These are phyloP conservation scores for Apiospora sp. DNA, from an alignment of 2,329 filamentous ascomycete genomes.

Conservation along the genomic window DNA sequence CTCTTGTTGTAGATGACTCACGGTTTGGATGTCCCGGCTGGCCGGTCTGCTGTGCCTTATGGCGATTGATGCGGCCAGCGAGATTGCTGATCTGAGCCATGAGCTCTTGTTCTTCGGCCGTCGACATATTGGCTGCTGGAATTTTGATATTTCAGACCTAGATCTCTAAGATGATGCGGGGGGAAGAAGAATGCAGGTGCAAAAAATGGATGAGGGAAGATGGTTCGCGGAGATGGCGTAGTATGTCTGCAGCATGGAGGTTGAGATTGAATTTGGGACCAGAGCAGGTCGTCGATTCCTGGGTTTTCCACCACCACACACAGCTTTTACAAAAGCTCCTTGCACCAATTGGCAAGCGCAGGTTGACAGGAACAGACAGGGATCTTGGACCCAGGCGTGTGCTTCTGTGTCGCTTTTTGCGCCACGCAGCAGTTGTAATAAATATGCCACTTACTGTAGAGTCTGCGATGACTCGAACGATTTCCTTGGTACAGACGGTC, in stretches of 20 bases:
- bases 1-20: background rate
- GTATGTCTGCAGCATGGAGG: background rate
- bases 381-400: background rate
- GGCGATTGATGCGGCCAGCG: constrained; percentile 77
- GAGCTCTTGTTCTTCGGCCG: constrained; percentile 58
- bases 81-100: constrained; percentile 61
- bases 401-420: background rate
- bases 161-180: background rate
- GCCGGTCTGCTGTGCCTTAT: constrained; percentile 70
- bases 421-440: background rate
- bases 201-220: background rate
- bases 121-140: constrained; percentile 35
- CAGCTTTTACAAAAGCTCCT: background rate
- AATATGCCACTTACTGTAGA: background rate
- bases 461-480: background rate
- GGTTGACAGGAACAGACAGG: background rate
- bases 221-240: constrained; percentile 14
- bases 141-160: constrained; percentile 17
- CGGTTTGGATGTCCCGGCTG: constrained; percentile 27
- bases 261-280: background rate
- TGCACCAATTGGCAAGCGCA: background rate
- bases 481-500: background rate
- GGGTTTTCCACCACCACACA: constrained; percentile 12
- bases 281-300: constrained; percentile 16
- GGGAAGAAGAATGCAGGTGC: background rate